These are phyloP conservation scores for Camelina hispida DNA, from an alignment of 345 rosid genomes.

Conservation along the genomic window DNA sequence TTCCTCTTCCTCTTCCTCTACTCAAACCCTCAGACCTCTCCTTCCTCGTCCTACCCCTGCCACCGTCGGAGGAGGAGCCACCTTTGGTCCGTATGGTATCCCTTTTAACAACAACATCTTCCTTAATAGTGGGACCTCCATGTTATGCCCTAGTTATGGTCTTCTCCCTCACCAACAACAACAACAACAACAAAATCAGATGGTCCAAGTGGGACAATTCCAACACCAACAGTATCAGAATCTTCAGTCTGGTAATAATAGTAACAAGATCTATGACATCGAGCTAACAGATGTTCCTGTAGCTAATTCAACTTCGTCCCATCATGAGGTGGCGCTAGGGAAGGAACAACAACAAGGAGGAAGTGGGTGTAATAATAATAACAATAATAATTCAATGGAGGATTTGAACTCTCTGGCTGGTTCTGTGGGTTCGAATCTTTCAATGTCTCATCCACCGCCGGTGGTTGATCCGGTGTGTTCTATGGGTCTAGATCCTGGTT, in stretches of 20 bases:
- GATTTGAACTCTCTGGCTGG: conserved; percentile 53
- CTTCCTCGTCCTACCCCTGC: conserved; percentile 80
- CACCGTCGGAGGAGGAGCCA: conserved; percentile 17
- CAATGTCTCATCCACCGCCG: conserved; percentile 46
- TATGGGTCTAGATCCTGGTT: conserved; percentile 50
- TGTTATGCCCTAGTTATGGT: conserved; percentile 43
- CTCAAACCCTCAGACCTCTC: conserved; percentile 81
- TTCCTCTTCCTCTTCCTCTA: conserved; percentile 53
- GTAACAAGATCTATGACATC: conserved; percentile 23
- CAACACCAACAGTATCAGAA: conserved; percentile 46
- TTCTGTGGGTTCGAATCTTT: conserved; percentile 54
- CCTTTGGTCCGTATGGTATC: conserved; percentile 37
- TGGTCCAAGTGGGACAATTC: conserved; percentile 40
- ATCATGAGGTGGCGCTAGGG: conserved; percentile 33
- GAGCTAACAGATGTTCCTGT: conserved; percentile 34
- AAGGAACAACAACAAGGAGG: conserved; percentile 41
- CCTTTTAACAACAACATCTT: conserved; percentile 39
- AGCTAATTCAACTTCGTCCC: conserved; percentile 13
- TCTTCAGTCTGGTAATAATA: conserved; percentile 16
- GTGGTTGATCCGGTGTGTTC: conserved; percentile 48
- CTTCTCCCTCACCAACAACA: conserved; percentile 36
- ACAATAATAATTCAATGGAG: conserved; percentile 31
- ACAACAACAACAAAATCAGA: conserved; percentile 45
- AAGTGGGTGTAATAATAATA: conserved; percentile 17
- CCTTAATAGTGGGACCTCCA: conserved; percentile 37